Base-by-base conservation (phyloP, 1,139 yeast genomes). In the Diutina mesorugosa region DNA sequence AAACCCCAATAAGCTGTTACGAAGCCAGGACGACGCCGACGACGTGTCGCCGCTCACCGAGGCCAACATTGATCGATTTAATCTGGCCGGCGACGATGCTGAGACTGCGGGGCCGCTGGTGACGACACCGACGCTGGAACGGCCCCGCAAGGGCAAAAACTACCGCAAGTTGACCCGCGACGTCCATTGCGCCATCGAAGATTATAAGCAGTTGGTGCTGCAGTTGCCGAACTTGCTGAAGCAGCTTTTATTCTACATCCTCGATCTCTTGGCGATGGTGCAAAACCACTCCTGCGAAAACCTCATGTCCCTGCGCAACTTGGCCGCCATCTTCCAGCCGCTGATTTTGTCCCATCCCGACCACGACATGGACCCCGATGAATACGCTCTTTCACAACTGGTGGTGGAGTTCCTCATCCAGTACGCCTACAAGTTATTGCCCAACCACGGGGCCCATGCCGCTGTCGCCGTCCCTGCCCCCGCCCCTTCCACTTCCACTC, bases 261-360 rank as follows among this genome's bases (percentile, higher is more conserved):
- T 93, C 62, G 99, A 93, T 69, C 74, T 95, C 62, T 74, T 93
- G 59, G 87, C 96, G 10, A 81, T 90, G 74, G 95, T 93, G 62
- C 89, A 91, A 56, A 83, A 87, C 60, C 85, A 87, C 64, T 78
- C 93, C 9, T 82, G 80, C 55, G 82, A 81, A 59, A 93, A 91
- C 67, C 76, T 90, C 62, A 93, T 93, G 99, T 85, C 97, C 2
- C 89, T 96, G 2, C 81, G 93, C 63, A 93, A 95, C 66, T 74
- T 93, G 62, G 96, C 98, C 0, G 97, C 98, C 1, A 89, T 93
- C 59, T 93, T 95, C 72, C 99, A 93, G 70, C 99, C 99, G 2
- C 87, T 96, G 26, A 83, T 95, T 18, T 74, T 95, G 55, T 87
- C 96, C 2, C 98, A 93, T 67, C 97, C 97, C 6, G 80, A 78